Percentiles rank a stretch among this genome's conserved stretches.
These are phyloP conservation scores for Apiotrichum veenhuisii DNA, from an alignment of 1,284 basidiomycete genomes.

Conservation along the genomic window DNA sequence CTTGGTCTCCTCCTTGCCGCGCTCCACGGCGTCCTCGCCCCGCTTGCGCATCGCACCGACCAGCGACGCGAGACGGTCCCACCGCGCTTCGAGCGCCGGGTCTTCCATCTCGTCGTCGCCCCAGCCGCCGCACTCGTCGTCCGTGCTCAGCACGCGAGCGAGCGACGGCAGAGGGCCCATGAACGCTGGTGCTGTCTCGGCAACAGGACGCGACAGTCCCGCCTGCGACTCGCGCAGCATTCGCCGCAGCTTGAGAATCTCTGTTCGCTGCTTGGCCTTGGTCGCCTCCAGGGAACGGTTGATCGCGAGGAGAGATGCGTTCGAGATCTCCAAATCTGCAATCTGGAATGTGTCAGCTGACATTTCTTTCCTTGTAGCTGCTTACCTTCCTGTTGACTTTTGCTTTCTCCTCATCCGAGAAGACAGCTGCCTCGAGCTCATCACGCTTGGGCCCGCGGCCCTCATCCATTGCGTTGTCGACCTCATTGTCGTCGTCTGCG, in stretches of 20 bases:
- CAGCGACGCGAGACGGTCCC: constrained; percentile 37
- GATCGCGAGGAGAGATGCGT: constrained; percentile 45
- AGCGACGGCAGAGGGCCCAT: constrained; percentile 6
- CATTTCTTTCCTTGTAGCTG: not conserved
- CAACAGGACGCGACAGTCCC: not conserved
- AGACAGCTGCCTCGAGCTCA: not conserved
- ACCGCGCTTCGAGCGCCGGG: constrained; percentile 37
- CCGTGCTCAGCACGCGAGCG: constrained; percentile 3
- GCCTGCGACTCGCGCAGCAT: constrained; percentile 27
- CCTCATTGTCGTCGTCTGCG: constrained; percentile 7
- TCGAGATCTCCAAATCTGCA: constrained; percentile 48
- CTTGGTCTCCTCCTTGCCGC: constrained; percentile 25
- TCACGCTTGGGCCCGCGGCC: constrained; percentile 12
- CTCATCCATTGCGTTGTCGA: constrained; percentile 1
- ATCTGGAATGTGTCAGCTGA: constrained; percentile 23
- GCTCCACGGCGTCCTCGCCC: constrained; percentile 32
- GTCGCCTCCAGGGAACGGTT: constrained; percentile 44
- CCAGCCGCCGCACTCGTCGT: constrained; percentile 15
- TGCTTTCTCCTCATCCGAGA: constrained; percentile 24
- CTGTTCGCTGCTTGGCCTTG: constrained; percentile 42
- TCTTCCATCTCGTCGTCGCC: constrained; percentile 27
- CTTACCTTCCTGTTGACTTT: constrained; percentile 43
- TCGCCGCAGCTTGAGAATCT: constrained; percentile 41
- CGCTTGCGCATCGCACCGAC: constrained; percentile 30
- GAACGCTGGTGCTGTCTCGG: not conserved